Conservation (phyloP, 2,329 filamentous ascomycete species). For the Monilinia aucupariae region DNA sequence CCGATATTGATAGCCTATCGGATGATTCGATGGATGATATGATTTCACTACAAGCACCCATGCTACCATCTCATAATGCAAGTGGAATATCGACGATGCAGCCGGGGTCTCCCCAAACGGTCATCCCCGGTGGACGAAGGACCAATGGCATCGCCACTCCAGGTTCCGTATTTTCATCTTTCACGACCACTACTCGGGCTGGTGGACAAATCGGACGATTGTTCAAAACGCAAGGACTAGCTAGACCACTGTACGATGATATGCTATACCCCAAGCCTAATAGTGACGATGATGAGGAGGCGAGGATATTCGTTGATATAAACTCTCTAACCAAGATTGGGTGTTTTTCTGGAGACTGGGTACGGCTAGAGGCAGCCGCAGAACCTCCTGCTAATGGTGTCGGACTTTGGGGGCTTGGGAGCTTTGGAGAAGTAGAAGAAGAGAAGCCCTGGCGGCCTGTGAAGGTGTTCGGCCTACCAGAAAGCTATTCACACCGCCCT, state of each 20-base stretch:
- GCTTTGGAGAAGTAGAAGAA: conserved; percentile 57
- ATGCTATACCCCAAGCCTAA: conserved; percentile 78
- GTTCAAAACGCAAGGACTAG: conserved; percentile 76
- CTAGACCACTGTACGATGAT: conserved; percentile 66
- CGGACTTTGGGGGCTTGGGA: conserved; percentile 62
- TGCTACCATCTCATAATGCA: conserved; percentile 68
- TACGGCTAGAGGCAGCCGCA: conserved; percentile 71
- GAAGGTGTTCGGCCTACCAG: conserved; percentile 83
- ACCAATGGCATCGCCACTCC: conserved; percentile 74
- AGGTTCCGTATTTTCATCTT: conserved; percentile 82
- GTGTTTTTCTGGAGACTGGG: conserved; percentile 98
- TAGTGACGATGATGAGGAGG: conserved; percentile 76
- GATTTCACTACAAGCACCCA: conserved; percentile 80
- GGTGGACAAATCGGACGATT: conserved; percentile 68
- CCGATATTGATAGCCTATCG: conserved; percentile 71
- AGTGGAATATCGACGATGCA: conserved; percentile 76
- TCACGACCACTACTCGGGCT: conserved; percentile 75
- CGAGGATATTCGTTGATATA: conserved; percentile 85
- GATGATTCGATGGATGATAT: conserved; percentile 91
- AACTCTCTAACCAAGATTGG: conserved; percentile 80
- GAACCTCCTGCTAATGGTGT: conserved; percentile 65
- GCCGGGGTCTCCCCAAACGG: conserved; percentile 72
- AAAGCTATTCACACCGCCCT: conserved; percentile 58
- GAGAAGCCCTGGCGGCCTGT: conserved; percentile 70
- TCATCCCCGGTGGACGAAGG: conserved; percentile 49